Evolutionary conservation across 176 grass and related monocot genomes (phyloP).

Genomic region (Eragrostis curvula): DNA sequence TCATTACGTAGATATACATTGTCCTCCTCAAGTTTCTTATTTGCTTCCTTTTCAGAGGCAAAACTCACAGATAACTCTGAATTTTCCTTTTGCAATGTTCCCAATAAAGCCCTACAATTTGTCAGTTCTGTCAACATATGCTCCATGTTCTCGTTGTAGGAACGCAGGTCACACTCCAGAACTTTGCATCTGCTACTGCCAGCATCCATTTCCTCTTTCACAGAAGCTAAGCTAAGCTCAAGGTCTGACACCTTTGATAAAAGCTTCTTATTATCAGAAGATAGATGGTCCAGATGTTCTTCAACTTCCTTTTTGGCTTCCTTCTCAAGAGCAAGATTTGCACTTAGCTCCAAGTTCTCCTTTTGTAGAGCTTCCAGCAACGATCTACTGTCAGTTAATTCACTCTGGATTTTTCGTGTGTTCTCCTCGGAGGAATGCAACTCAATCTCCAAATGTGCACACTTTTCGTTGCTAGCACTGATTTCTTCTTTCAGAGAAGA

Average conservation of each 20-base stretch:
- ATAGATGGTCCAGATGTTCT: slow-evolving; percentile 57
- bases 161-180: slow-evolving; percentile 56
- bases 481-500: slow-evolving; percentile 56
- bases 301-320: slow-evolving; percentile 53
- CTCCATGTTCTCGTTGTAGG: slow-evolving; percentile 50
- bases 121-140: slow-evolving; percentile 55
- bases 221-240: slow-evolving; percentile 55
- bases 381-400: slow-evolving; percentile 54
- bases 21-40: slow-evolving; percentile 58
- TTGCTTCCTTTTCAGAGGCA: slow-evolving; percentile 48
- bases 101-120: slow-evolving; percentile 49
- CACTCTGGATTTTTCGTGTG: slow-evolving; percentile 33
- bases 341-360: slow-evolving; percentile 58
- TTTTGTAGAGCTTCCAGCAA: slow-evolving; percentile 65
- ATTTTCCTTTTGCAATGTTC: slow-evolving; percentile 59
- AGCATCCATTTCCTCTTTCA: slow-evolving; percentile 56
- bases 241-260: slow-evolving; percentile 52
- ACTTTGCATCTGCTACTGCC: slow-evolving; percentile 39
- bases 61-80: slow-evolving; percentile 46
- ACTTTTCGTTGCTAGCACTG: slow-evolving; percentile 44
- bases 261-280: slow-evolving; percentile 57
- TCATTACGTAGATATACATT: slow-evolving; percentile 63
- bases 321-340: slow-evolving; percentile 56
- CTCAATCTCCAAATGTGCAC: slow-evolving; percentile 59
- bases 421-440: slow-evolving; percentile 58